Evolutionary conservation across 345 rosid species (phyloP).

Genomic region (Jatropha curcas): DNA sequence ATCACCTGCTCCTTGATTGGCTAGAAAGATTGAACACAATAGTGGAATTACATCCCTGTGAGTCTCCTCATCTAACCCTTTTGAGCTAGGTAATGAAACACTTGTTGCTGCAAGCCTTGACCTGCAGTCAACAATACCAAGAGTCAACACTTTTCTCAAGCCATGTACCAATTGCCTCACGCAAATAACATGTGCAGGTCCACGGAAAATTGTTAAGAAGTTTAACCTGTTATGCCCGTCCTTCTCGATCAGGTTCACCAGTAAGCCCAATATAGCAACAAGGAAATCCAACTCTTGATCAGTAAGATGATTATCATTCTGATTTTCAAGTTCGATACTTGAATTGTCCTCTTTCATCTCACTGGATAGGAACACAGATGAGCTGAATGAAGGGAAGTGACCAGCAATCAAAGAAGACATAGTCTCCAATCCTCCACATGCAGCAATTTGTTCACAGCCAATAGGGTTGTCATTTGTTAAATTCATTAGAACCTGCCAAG

Average conservation of each 20-base stretch:
- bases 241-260: slow-evolving; percentile 94
- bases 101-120: slow-evolving; percentile 75
- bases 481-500: slow-evolving; percentile 85
- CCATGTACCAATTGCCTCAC: slow-evolving; percentile 10
- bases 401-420: slow-evolving; percentile 69
- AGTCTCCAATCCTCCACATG: slow-evolving; percentile 77
- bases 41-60: slow-evolving; percentile 63
- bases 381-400: slow-evolving; percentile 72
- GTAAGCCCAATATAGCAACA: slow-evolving; percentile 89
- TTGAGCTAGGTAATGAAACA: slow-evolving; percentile 51
- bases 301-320: slow-evolving; percentile 54
- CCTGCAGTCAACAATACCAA: slow-evolving; percentile 43
- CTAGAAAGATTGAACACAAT: slow-evolving; percentile 81
- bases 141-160: too few relatives aligned
- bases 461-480: slow-evolving; percentile 82
- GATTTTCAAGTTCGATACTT: slow-evolving; percentile 25
- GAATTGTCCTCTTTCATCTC: slow-evolving; percentile 34
- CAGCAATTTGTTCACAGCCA: slow-evolving; percentile 86
- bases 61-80: slow-evolving; percentile 49
- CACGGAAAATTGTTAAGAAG: neutral
- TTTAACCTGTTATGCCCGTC: slow-evolving; percentile 80
- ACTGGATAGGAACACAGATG: slow-evolving; percentile 38
- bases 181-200: slow-evolving; percentile 6
- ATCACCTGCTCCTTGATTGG: slow-evolving; percentile 68
- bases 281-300: slow-evolving; percentile 95